A percentile compares a stretch with the other conserved stretches of the same genome.
These are phyloP conservation scores for Fulvia fulva DNA, from an alignment of 2,329 filamentous ascomycete genomes.

Conservation along the genomic window DNA sequence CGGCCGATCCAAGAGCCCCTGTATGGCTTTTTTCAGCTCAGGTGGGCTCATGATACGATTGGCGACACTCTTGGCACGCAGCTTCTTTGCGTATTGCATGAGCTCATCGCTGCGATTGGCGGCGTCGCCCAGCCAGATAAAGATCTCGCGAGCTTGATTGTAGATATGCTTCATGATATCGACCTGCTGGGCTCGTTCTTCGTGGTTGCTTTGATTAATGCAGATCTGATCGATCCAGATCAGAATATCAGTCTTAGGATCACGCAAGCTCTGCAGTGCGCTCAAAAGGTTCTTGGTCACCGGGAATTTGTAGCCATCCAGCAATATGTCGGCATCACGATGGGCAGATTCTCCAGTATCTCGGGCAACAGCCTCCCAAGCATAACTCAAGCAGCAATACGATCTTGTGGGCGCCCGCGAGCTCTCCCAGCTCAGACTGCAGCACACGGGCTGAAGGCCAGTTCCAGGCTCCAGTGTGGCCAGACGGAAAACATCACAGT, in stretches of 20 bases:
- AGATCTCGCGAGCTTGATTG: conserved; percentile 24
- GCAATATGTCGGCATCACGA: conserved; percentile 24
- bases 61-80: conserved; percentile 19
- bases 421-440: conserved; percentile 24
- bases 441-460: conserved; percentile 18
- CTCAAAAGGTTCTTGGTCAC: conserved; percentile 29
- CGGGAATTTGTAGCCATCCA: conserved; percentile 28
- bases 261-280: conserved; percentile 24
- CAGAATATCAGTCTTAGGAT: conserved; percentile 24
- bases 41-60: conserved; percentile 19
- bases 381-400: conserved; percentile 29
- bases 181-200: conserved; percentile 34
- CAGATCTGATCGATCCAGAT: conserved; percentile 33
- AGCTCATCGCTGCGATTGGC: conserved; percentile 27
- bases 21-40: conserved; percentile 28
- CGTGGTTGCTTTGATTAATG: conserved; percentile 34
- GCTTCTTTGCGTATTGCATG: conserved; percentile 27
- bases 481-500: conserved; percentile 29
- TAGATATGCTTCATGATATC: conserved; percentile 37
- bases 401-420: conserved; percentile 19
- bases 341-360: conserved; percentile 18
- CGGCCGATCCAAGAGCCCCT: conserved; percentile 26
- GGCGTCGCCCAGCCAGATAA: conserved; percentile 30
- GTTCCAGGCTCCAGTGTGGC: conserved; percentile 24
- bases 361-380: conserved; percentile 26